A percentile compares a stretch with the other conserved stretches of the same genome.
phyloP scores from a whole-genome alignment of 345 rosid genomes.

The Arabis alpina region DNA sequence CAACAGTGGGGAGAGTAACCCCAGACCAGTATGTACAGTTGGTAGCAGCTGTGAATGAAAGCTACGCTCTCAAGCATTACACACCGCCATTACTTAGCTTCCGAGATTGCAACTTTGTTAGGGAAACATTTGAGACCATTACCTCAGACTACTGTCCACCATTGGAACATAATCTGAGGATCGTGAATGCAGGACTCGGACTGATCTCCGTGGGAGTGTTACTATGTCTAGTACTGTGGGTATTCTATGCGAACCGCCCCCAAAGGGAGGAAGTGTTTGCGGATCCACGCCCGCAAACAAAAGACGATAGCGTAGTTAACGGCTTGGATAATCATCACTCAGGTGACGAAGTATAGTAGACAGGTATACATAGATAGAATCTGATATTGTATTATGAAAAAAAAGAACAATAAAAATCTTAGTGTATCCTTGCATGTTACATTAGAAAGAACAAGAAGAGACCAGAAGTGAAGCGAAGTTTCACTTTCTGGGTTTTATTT shows the following conservation, averaged over 20 bases:
- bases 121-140: slow-evolving; percentile 75
- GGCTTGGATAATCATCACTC: slow-evolving; percentile 27
- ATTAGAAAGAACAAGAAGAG: slow-evolving; percentile 28
- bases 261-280: slow-evolving; percentile 98
- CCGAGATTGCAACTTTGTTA: slow-evolving; percentile 82
- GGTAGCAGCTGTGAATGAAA: slow-evolving; percentile 76
- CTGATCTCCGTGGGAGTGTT: slow-evolving; percentile 83
- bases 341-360: slow-evolving; percentile 31
- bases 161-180: slow-evolving; percentile 66
- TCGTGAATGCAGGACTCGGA: slow-evolving; percentile 83
- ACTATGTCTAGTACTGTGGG: slow-evolving; percentile 91
- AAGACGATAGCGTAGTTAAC: slow-evolving; percentile 12
- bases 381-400: slow-evolving; percentile 35
- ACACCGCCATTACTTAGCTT: slow-evolving; percentile 89
- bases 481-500: slow-evolving; percentile 39
- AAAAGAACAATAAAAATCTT: slow-evolving; percentile 21
- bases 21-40: slow-evolving; percentile 62
- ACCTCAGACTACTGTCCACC: slow-evolving; percentile 75
- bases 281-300: slow-evolving; percentile 37
- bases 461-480: slow-evolving; percentile 42
- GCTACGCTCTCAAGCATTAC: slow-evolving; percentile 85
- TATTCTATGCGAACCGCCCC: slow-evolving; percentile 96
- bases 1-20: slow-evolving; percentile 79
- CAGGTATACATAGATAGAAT: slow-evolving; percentile 38
- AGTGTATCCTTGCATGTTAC: slow-evolving; percentile 24